Base-by-base conservation (phyloP, 495 filamentous ascomycete species). In the Extremus antarcticus region DNA sequence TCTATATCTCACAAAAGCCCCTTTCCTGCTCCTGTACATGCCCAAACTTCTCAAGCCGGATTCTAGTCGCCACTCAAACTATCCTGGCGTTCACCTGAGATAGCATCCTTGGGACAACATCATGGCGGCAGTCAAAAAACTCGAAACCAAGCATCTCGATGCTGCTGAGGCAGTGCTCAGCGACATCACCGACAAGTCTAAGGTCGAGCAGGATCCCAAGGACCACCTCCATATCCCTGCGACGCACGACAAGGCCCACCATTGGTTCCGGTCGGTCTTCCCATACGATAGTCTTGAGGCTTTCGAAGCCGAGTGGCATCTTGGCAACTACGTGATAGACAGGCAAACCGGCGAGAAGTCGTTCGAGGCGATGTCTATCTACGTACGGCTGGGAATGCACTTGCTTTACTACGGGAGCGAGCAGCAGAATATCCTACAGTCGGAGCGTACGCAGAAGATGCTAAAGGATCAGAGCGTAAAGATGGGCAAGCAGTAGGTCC, bases 301-400 rank as follows among this genome's bases (percentile, higher is more conserved):
- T 32, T 48, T 71, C 43, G 70, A 73, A 51, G 56, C 55, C 29
- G 54, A 62, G 21, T 70, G 68, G 57, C 70, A 73, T 51, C 50
- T 73, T 54, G 71, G 71, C 41, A 73, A 73, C 57, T 72, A 70
- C 59, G 69, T 73, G 11, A 66, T 72, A n/a, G 70, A 72, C 53
- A 66, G 70, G 16, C 40, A 63, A 38, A 72, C 71, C 3, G 66
- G 67, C 2, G 55, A 63, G 47, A 70, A 69, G 61, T 60, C 52
- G 24, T 73, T 66, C 35, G 70, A 73, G 43, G 57, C 70, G 20
- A 73, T 73, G 70, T 69, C 67, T 54, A 67, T 73, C 52, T 73
- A 73, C 51, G 70, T 73, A n/a, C 67, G 71, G 2, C 49, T 72
- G 7, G 71, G 71, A n/a, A 73, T 73, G 71, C 71, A 73, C 50